A percentile compares a stretch with the other conserved stretches of the same genome.
Conservation (phyloP, 2,329 filamentous ascomycete species). For the Polychaeton citri region DNA sequence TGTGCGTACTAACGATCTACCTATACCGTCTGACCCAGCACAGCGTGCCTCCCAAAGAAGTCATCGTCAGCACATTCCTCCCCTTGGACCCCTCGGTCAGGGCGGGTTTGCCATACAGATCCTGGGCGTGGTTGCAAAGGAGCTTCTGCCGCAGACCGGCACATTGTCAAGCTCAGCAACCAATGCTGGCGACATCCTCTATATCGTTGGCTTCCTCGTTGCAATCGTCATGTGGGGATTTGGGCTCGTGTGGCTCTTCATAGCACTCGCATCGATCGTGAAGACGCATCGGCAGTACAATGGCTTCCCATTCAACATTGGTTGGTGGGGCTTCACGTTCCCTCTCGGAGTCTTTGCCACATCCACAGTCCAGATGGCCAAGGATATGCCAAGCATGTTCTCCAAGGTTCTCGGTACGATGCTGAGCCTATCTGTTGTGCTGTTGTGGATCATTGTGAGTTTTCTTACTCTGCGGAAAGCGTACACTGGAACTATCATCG, state of each 20-base stretch:
- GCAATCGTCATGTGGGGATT: conserved; percentile 44
- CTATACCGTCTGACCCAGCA: conserved; percentile 55
- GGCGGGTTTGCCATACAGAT: conserved; percentile 30
- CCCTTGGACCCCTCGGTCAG: conserved; percentile 50
- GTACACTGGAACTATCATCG: conserved; percentile 34
- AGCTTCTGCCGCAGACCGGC: conserved; percentile 25
- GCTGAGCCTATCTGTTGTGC: conserved; percentile 35
- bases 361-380: conserved; percentile 33
- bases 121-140: conserved; percentile 29
- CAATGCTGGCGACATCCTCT: conserved; percentile 41
- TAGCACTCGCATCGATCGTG: conserved; percentile 37
- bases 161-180: conserved; percentile 23
- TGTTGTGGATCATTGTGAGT: conserved; percentile 43
- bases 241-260: conserved; percentile 40
- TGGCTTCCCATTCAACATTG: conserved; percentile 52
- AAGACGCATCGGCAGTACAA: conserved; percentile 22
- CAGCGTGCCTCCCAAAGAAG: conserved; percentile 51
- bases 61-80: conserved; percentile 54
- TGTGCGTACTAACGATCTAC: conserved; percentile 53
- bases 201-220: conserved; percentile 40
- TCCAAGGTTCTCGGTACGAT: conserved; percentile 44
- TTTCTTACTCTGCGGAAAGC: conserved; percentile 33
- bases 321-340: conserved; percentile 51
- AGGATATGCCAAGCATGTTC: conserved; percentile 40
- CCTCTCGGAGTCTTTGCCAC: conserved; percentile 44